These are phyloP conservation scores for Paracorniculantispora psalliotae DNA, from an alignment of 2,329 filamentous ascomycete genomes.

Conservation along the genomic window DNA sequence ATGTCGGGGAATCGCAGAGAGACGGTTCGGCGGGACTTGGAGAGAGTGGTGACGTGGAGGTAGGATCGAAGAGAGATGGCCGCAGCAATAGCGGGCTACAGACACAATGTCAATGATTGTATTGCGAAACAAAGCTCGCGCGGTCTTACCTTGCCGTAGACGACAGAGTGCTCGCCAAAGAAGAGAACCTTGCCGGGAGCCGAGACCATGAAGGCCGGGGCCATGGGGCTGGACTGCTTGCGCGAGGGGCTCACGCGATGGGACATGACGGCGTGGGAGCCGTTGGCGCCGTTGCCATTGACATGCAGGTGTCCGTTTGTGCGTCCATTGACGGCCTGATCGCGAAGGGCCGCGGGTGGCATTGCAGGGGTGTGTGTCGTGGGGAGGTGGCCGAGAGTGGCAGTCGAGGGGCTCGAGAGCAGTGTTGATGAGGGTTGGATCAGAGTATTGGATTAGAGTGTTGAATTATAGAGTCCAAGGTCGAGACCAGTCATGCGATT, in stretches of 20 bases:
- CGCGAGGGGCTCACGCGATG: constrained; percentile 41
- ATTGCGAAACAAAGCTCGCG: neutral
- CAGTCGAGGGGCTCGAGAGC: too few relatives aligned
- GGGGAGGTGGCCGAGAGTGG: too few relatives aligned
- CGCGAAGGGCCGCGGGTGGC: constrained; percentile 5
- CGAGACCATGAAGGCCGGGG: constrained; percentile 95
- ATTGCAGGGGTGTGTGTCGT: neutral
- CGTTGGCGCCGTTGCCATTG: constrained; percentile 29
- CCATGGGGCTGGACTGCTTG: constrained; percentile 60
- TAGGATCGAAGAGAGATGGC: constrained; percentile 94
- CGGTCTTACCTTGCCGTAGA: constrained; percentile 75
- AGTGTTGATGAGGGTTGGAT: neutral
- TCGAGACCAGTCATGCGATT: too few relatives aligned
- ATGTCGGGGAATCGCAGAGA: constrained; percentile 89
- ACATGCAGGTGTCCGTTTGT: constrained; percentile 25
- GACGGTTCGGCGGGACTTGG: constrained; percentile 85
- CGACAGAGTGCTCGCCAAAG: constrained; percentile 96
- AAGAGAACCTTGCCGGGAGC: constrained; percentile 98
- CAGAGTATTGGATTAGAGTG: neutral
- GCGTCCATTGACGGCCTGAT: constrained; percentile 8
- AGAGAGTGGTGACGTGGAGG: constrained; percentile 88
- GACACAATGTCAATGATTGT: neutral
- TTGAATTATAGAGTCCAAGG: too few relatives aligned
- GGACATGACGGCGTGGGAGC: constrained; percentile 29
- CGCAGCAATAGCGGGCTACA: constrained; percentile 82